Percentiles rank a stretch among this genome's conserved stretches.
phyloP scores from a whole-genome alignment of 2,329 filamentous ascomycete genomes.

The Raffaelea arxii region DNA sequence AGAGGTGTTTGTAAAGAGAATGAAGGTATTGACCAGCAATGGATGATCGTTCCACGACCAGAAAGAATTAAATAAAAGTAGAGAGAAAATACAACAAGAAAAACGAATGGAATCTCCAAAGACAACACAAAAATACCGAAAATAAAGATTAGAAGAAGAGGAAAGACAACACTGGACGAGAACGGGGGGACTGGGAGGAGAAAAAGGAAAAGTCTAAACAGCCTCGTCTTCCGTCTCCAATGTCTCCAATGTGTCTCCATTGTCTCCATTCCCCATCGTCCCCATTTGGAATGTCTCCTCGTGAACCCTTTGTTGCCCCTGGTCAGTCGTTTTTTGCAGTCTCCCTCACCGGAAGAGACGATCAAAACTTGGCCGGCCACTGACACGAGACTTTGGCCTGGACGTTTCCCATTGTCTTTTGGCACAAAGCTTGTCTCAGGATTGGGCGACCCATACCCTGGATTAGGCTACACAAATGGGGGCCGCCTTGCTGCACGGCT shows the following conservation, averaged over 20 bases:
- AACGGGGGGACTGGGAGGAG: neutral
- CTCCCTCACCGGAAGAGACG: neutral
- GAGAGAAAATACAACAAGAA: neutral
- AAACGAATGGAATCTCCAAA: neutral
- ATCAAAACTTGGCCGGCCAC: conserved; percentile 2
- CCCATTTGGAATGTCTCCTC: too few relatives aligned
- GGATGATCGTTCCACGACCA: conserved; percentile 11
- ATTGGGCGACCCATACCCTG: neutral
- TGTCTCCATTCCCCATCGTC: too few relatives aligned
- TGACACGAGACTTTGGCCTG: neutral
- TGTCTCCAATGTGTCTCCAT: neutral
- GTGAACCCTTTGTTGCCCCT: too few relatives aligned
- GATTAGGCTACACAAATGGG: too few relatives aligned
- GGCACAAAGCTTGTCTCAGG: conserved; percentile 8
- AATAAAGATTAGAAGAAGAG: neutral
- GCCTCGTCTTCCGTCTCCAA: neutral
- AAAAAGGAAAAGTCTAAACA: neutral
- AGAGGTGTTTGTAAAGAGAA: neutral
- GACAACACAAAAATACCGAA: neutral
- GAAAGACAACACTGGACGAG: neutral
- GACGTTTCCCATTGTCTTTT: neutral
- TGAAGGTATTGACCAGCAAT: conserved; percentile 13
- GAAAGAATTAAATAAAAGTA: conserved; percentile 4
- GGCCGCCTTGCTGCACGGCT: too few relatives aligned
- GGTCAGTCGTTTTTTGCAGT: neutral